Conservation (phyloP, 2,329 filamentous ascomycete genomes). For the Trichoderma afroharzianum region DNA sequence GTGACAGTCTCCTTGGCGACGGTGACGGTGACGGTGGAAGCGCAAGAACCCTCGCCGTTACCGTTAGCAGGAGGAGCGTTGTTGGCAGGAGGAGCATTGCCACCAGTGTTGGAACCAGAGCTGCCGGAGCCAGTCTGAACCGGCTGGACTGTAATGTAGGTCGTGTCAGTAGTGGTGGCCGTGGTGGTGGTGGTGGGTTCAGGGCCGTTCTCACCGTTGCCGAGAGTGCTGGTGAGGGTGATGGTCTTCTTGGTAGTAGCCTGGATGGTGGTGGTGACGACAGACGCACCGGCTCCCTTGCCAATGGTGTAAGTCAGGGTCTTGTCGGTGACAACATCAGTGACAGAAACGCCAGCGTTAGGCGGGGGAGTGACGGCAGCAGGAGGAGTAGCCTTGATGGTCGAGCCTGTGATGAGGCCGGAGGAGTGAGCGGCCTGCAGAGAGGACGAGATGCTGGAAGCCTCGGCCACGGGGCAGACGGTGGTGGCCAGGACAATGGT, state of each 20-base stretch:
- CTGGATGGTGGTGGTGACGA: slow-evolving; percentile 43
- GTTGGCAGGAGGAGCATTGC: slow-evolving; percentile 1
- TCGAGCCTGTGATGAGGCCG: slow-evolving; percentile 37
- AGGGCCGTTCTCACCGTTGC: slow-evolving; percentile 8
- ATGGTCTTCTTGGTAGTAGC: slow-evolving; percentile 40
- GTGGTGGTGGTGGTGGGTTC: slow-evolving; percentile 38
- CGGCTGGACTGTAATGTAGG: slow-evolving; percentile 32
- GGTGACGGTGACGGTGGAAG: slow-evolving; percentile 28
- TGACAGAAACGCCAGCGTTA: slow-evolving; percentile 24
- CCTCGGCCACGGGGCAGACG: slow-evolving; percentile 45
- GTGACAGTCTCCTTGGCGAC: slow-evolving; percentile 25
- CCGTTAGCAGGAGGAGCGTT: slow-evolving; percentile 5
- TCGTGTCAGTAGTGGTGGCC: slow-evolving; percentile 35
- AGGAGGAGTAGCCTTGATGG: slow-evolving; percentile 29
- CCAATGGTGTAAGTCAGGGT: slow-evolving; percentile 36
- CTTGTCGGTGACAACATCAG: slow-evolving; percentile 31
- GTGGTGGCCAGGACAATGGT: slow-evolving; percentile 39
- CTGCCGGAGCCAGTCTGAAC: slow-evolving; percentile 23
- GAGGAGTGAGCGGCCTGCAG: slow-evolving; percentile 35
- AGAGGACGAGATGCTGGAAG: slow-evolving; percentile 38
- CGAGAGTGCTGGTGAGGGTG: slow-evolving; percentile 27
- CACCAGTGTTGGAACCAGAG: slow-evolving; percentile 18
- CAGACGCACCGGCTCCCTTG: slow-evolving; percentile 23
- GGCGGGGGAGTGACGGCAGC: slow-evolving; percentile 22
- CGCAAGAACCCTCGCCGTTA: slow-evolving; percentile 12